Percentiles rank a stretch among this genome's conserved stretches.
phyloP scores from a whole-genome alignment of 2,329 filamentous ascomycete species.

The Arthroderma uncinatum region DNA sequence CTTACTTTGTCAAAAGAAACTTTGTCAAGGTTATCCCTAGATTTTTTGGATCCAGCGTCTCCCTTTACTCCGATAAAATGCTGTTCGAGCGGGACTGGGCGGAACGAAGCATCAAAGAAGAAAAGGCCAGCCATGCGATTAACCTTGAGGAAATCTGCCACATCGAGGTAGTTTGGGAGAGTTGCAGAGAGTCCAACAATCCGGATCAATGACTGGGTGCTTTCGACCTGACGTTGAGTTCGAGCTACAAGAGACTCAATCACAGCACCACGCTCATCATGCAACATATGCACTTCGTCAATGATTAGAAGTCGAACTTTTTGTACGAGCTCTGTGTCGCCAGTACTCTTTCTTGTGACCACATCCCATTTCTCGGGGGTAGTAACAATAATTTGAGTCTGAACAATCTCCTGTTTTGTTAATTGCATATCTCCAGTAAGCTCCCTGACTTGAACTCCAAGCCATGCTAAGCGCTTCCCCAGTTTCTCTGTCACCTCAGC shows the following conservation, averaged over 20 bases:
- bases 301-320: slow-evolving; percentile 95
- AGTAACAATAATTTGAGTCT: slow-evolving; percentile 96
- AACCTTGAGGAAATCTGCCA: slow-evolving; percentile 92
- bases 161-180: slow-evolving; percentile 90
- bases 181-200: slow-evolving; percentile 94
- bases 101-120: slow-evolving; percentile 93
- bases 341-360: slow-evolving; percentile 90
- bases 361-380: slow-evolving; percentile 99
- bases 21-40: slow-evolving; percentile 77
- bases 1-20: slow-evolving; percentile 88
- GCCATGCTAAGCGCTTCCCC: slow-evolving; percentile 81
- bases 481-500: slow-evolving; percentile 94
- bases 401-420: slow-evolving; percentile 88
- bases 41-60: slow-evolving; percentile 58
- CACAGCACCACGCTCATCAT: slow-evolving; percentile 92
- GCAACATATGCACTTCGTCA: slow-evolving; percentile 98
- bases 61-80: slow-evolving; percentile 89
- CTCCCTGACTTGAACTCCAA: slow-evolving; percentile 83
- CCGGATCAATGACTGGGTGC: slow-evolving; percentile 91
- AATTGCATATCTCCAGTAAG: slow-evolving; percentile 98
- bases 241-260: slow-evolving; percentile 90
- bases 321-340: slow-evolving; percentile 93
- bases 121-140: slow-evolving; percentile 88
- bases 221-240: slow-evolving; percentile 93
- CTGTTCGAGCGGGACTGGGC: slow-evolving; percentile 89